Base-by-base conservation (phyloP, 108 stramenopile species). In the Stephanodiscus triporus region DNA sequence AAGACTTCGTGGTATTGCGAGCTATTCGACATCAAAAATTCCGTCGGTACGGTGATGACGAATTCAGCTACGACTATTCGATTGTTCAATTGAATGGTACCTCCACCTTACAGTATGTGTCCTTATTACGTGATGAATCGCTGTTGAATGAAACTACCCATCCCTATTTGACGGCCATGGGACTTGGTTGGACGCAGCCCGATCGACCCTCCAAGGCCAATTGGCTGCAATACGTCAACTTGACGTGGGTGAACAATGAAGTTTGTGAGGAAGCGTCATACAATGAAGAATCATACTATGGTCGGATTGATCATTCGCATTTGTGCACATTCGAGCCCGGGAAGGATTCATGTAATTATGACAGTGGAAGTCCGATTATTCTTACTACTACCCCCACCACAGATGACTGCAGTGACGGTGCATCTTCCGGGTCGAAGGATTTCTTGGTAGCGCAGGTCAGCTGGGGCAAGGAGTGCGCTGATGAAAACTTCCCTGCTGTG, bases 321-420 rank as follows among this genome's bases (percentile, higher is more conserved):
- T 32, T 69, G 68, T 69, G 68, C 34, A 69, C 68, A 14, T 56
- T 56, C 57, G 68, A 32, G 38, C 40, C 24, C 43, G 24, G 36
- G 11, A 24, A 24, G 24, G 24, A 26, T 42, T 43, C 76, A 4
- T 76, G 76, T 30, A 36, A 43, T 20, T 76, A 42, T 61, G 84
- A 85, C 57, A 73, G 72, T 77, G 84, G 84, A 2, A 77, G 84
- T 48, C 84, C 84, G 7, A 53, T 85, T 51, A 37, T 85, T 43
- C 19, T 66, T 4, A 72, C 73, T 20, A 0, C 11, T 40, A 17
- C 43, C 43, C 16, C 43, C 43, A 16, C 43, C 14, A 17, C 13
- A 45, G 16, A 45, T 3, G 43, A 0, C 11, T 16, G 16, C 43
- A 45, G 13, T 3, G 43, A 45, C 16, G 53, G 66, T 26, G 24